Conservation (phyloP, 106 monocot species). For the Dioscorea zingiberensis region DNA sequence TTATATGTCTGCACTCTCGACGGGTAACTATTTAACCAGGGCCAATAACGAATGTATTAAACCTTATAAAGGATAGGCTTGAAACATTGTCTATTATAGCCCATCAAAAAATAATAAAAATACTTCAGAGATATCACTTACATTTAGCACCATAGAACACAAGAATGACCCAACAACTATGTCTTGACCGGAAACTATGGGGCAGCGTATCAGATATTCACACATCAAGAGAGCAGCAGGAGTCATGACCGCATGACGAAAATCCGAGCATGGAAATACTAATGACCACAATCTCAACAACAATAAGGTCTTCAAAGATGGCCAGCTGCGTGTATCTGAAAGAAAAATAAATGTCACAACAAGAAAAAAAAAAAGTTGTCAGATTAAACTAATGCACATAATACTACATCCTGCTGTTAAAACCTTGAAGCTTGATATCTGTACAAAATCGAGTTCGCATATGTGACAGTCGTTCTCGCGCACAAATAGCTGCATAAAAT, state of each 20-base stretch:
- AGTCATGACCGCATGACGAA: conserved; percentile 92
- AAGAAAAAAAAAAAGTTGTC: background rate
- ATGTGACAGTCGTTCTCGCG: conserved; percentile 49
- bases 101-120: too few relatives aligned
- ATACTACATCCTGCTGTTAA: background rate
- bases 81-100: too few relatives aligned
- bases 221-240: conserved; percentile 84
- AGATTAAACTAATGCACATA: too few relatives aligned
- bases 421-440: conserved; percentile 73
- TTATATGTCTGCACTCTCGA: background rate
- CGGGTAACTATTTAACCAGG: too few relatives aligned
- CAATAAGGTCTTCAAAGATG: conserved; percentile 73
- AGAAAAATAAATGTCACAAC: conserved; percentile 7
- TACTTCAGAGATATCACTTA: conserved; percentile 27
- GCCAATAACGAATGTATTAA: too few relatives aligned
- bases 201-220: conserved; percentile 92
- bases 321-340: conserved; percentile 83
- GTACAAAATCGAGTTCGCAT: conserved; percentile 53
- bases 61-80: too few relatives aligned
- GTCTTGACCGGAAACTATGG: conserved; percentile 61
- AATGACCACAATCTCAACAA: conserved; percentile 85
- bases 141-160: conserved; percentile 81
- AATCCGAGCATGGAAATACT: conserved; percentile 92
- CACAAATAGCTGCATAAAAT: conserved; percentile 90
- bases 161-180: conserved; percentile 80